A percentile compares a stretch with the other conserved stretches of the same genome.
phyloP scores from a whole-genome alignment of 345 rosid genomes.

The Combretum micranthum region DNA sequence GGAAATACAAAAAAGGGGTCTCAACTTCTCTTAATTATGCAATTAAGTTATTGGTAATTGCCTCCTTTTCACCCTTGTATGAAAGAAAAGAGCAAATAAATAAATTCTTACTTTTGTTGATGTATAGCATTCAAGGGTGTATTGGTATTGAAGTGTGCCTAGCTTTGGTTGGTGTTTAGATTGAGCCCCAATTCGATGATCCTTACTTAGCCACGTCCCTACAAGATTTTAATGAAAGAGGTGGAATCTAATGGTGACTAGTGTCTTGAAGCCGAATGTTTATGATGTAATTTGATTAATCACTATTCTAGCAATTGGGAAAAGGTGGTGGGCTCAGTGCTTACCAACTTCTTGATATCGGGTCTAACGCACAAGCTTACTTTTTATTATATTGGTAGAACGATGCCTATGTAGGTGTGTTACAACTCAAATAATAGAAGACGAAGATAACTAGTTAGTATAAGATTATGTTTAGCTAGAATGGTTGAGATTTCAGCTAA shows the following conservation, averaged over 20 bases:
- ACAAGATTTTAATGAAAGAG: slow-evolving; percentile 23
- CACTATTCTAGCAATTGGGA: background rate
- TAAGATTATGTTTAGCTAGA: no score
- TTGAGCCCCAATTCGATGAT: slow-evolving; percentile 20
- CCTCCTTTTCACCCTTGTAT: slow-evolving; percentile 5
- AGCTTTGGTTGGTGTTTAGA: background rate
- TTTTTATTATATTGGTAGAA: no score
- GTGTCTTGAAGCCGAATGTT: slow-evolving; percentile 14
- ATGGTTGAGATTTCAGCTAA: no score
- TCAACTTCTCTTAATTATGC: slow-evolving; percentile 10
- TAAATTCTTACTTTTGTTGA: slow-evolving; percentile 1
- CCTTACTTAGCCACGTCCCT: slow-evolving; percentile 20
- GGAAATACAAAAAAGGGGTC: slow-evolving; percentile 2
- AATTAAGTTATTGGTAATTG: slow-evolving; percentile 2
- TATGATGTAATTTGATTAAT: slow-evolving; percentile 1
- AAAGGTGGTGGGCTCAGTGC: no score
- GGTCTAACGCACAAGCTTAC: no score
- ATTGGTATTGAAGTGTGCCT: slow-evolving; percentile 2
- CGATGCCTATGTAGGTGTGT: no score
- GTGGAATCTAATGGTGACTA: slow-evolving; percentile 20
- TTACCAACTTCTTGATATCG: no score
- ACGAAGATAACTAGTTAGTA: no score
- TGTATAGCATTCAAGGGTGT: slow-evolving; percentile 10
- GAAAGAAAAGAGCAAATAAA: background rate
- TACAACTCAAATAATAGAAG: no score